These are phyloP conservation scores for Teunomyces pallodes DNA, from an alignment of 805 yeast species.

Conservation along the genomic window DNA sequence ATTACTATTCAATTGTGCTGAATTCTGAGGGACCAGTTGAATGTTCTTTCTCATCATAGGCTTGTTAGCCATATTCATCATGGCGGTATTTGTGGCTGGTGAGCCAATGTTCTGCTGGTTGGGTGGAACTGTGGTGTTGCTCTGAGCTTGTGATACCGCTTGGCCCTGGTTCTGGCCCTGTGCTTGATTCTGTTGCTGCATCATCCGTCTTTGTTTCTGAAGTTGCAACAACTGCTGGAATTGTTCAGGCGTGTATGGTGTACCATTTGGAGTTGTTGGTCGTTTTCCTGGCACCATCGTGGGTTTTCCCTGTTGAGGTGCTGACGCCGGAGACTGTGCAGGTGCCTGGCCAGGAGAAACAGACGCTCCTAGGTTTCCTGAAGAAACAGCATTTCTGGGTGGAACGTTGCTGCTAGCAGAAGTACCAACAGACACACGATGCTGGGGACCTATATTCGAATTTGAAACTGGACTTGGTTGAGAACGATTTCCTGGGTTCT, in stretches of 20 bases:
- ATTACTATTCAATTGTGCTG: neutral
- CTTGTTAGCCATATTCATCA: neutral
- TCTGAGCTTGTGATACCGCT: conserved; percentile 1
- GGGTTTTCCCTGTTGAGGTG: conserved; percentile 8
- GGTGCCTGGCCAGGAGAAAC: conserved; percentile 1
- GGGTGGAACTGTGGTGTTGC: neutral
- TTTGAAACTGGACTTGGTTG: conserved; percentile 13
- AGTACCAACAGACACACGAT: conserved; percentile 1
- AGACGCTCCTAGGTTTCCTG: conserved; percentile 3
- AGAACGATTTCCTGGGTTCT: neutral
- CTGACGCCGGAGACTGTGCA: neutral
- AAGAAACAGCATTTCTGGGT: conserved; percentile 1
- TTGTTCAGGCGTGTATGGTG: conserved; percentile 60
- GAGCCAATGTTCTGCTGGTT: conserved; percentile 2
- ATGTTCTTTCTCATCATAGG: neutral
- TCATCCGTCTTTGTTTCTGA: conserved; percentile 48
- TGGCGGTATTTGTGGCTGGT: neutral
- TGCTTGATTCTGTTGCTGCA: conserved; percentile 43
- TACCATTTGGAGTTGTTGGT: conserved; percentile 53
- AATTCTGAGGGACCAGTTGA: conserved; percentile 1
- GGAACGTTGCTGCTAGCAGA: neutral
- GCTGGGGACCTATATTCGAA: conserved; percentile 7
- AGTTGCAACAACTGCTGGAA: conserved; percentile 54
- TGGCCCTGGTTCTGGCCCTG: conserved; percentile 1
- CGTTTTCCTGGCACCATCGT: conserved; percentile 15